Base-by-base conservation (phyloP, 106 monocot species). In the Apostasia shenzhenica region DNA sequence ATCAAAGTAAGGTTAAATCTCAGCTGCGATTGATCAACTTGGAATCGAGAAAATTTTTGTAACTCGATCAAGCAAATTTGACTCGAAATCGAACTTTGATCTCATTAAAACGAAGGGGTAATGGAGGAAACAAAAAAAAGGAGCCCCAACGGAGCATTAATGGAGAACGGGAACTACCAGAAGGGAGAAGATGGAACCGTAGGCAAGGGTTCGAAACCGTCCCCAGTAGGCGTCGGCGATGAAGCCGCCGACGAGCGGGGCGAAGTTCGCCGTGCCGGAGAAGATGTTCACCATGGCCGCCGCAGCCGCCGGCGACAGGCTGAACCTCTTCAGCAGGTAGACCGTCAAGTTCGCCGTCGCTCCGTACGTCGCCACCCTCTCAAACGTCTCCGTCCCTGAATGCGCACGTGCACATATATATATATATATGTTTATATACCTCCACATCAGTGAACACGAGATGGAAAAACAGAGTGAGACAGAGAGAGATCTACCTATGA, bases 361-460 rank as follows among this genome's bases (percentile, higher is more conserved):
- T 2, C 84, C 84, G 41, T 71, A 61, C 40, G 63, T 72, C 51
- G 77, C 80, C 55, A 85, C 70, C 55, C 73, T 74, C 77, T 85
- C 84, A 39, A 85, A 78, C 48, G 80, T 77, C 71, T 85, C 80
- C 12, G 80, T 85, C 14, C 84, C 84, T 85, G 49, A 5, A 9
- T 3, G 3, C 6, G 6, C 14, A 10, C 26, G 26, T 26, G 26
- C 0, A 26, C 26, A 26, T 26, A 26, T 26, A 26, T 26, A 26
- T 26, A 26, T 26, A 26, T 26, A 26, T 26, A 26, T 26, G n/a
- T n/a, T n/a, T n/a, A n/a, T n/a, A n/a, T n/a, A n/a, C n/a, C n/a
- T n/a, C n/a, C n/a, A 61, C 58, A 64, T n/a, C 56, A 42, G 57
- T 9, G 1, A 13, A 57, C n/a, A 45, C 26, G 9, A 41, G 14